Conservation (phyloP, 345 rosid genomes). For the Sonneratia caseolaris region DNA sequence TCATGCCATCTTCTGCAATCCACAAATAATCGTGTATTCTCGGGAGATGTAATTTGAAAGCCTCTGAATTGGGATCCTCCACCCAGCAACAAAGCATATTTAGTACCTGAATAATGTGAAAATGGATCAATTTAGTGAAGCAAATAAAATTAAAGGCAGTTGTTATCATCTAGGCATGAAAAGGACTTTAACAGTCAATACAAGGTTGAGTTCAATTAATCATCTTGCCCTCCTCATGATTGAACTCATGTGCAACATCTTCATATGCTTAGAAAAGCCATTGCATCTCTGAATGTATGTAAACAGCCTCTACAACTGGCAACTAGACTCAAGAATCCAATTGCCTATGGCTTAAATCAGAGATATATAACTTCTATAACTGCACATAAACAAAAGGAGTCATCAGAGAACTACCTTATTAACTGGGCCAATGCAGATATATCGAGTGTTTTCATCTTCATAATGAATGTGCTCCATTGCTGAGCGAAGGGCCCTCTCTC, state of each 20-base stretch:
- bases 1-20: slow-evolving; percentile 99
- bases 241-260: not conserved
- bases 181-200: not conserved
- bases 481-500: slow-evolving; percentile 66
- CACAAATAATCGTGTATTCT: slow-evolving; percentile 79
- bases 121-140: not conserved
- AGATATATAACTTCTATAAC: not conserved
- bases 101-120: slow-evolving; percentile 43
- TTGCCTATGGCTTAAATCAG: not conserved
- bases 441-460: slow-evolving; percentile 90
- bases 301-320: not conserved
- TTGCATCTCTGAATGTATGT: not conserved
- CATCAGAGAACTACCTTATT: slow-evolving; percentile 56
- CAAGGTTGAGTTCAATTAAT: not conserved
- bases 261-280: not conserved
- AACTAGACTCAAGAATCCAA: not conserved
- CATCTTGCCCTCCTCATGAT: not conserved
- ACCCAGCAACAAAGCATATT: slow-evolving; percentile 99
- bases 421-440: slow-evolving; percentile 95
- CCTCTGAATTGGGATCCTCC: slow-evolving; percentile 93
- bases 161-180: not conserved
- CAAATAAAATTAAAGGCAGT: not conserved
- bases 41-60: slow-evolving; percentile 84
- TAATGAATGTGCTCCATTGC: slow-evolving; percentile 75
- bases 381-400: not conserved